Base-by-base conservation (phyloP, 2,329 filamentous ascomycete genomes). In the Epichloe amarillans region DNA sequence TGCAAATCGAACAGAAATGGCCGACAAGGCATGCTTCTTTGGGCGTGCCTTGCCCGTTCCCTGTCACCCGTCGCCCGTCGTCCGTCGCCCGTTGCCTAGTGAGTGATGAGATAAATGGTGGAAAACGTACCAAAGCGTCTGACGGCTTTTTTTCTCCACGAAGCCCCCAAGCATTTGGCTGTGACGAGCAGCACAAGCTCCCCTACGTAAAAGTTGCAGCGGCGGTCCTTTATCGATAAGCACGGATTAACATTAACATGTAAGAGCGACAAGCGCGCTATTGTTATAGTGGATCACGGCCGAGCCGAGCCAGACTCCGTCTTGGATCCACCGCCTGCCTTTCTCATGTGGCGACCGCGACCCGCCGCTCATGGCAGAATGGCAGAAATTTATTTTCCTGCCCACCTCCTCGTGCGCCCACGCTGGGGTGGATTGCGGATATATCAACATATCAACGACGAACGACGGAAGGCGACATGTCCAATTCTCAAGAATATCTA, bases 401-500 rank as follows among this genome's bases (percentile, higher is more conserved):
- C 46, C 41, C 26, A 42, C 23, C 46, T 19, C 17, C 26, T 15
- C n/a, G 15, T 33, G 36, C n/a, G 30, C 39, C 49, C 17, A 46
- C 19, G 23, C 23, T n/a, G 15, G 39, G 23, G 23, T 5, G 23
- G 5, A 23, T 23, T 11, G 38, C 30, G 26, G 11, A 42, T 12
- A 19, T 17, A 8, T 23, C 23, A 38, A 30, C 26, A 19, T 17
- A 8, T 23, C 23, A 38, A 30, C 26, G 26, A 10, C 3, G 10
- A 11, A 30, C 26, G 26, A 30, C 26, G 10, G 8, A 30, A 17
- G 37, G 11, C 43, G 33, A 21, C 38, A 58, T 57, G 72, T 68
- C 72, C 54, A 67, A 64, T 53, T 62, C 70, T 57, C 68, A 74
- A 54, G 75, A 79, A 52, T 80, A 74, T 61, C 66, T 95, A 52